Conservation (phyloP, 768 basidiomycete species). For the Termitomyces sp. region DNA sequence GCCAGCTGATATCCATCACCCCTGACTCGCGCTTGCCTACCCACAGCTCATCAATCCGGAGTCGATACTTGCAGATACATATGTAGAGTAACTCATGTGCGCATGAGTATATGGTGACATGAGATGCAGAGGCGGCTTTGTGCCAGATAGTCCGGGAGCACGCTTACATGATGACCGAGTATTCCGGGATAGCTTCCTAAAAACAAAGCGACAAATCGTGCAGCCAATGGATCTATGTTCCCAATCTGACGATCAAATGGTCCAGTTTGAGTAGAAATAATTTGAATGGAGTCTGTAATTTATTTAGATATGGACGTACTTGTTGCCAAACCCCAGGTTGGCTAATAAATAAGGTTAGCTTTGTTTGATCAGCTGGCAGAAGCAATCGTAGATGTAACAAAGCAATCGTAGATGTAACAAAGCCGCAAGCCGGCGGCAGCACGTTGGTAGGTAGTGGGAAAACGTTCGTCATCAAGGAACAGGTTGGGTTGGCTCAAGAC, state of each 20-base stretch:
- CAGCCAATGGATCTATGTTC: background rate
- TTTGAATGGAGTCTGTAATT: background rate
- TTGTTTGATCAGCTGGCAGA: constrained; percentile 4
- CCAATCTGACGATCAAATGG: background rate
- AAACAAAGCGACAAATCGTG: constrained; percentile 9
- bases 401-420: background rate
- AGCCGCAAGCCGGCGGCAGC: constrained; percentile 8
- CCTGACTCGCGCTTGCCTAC: constrained; percentile 2
- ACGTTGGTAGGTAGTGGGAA: background rate
- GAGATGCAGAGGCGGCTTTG: constrained; percentile 8
- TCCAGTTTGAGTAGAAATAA: background rate
- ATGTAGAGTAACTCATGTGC: constrained; percentile 1
- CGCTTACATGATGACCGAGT: constrained; percentile 11
- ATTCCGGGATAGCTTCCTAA: constrained; percentile 1
- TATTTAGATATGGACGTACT: background rate
- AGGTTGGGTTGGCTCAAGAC: background rate
- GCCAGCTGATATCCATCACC: constrained; percentile 12
- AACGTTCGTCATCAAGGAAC: background rate
- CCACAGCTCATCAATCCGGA: background rate
- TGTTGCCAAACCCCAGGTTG: background rate
- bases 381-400: background rate
- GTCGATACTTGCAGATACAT: too few species aligned
- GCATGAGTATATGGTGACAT: constrained; percentile 1
- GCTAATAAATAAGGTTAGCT: background rate
- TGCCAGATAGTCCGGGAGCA: constrained; percentile 9